phyloP scores from a whole-genome alignment of 441 rosid genomes.

The Adansonia grandidieri region DNA sequence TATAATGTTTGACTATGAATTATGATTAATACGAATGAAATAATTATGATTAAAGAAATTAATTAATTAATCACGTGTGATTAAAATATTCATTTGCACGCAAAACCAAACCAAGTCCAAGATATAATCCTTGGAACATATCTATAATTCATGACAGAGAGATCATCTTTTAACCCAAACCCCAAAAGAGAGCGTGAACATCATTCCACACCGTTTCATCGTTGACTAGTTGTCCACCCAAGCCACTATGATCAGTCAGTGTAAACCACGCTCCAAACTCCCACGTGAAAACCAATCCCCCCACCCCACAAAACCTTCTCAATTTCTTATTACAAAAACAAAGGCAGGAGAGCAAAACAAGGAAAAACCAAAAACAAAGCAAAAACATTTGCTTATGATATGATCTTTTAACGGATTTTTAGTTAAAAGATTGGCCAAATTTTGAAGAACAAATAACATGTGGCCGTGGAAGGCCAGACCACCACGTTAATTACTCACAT shows the following conservation, averaged over 20 bases:
- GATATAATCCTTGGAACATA: background rate
- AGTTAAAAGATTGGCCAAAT: slow-evolving; percentile 17
- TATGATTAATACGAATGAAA: too few relatives aligned
- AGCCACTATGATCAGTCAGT: background rate
- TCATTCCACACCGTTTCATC: background rate
- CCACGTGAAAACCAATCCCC: background rate
- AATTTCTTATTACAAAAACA: background rate
- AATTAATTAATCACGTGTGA: background rate
- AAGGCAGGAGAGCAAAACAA: background rate
- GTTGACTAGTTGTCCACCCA: background rate
- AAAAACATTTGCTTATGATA: background rate
- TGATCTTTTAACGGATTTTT: background rate
- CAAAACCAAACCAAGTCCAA: background rate
- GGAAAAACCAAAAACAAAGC: background rate
- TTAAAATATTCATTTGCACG: background rate
- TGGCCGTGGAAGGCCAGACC: slow-evolving; percentile 3
- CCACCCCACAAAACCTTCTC: background rate
- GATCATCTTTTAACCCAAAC: background rate
- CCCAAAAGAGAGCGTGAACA: background rate
- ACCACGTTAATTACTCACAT: slow-evolving; percentile 19
- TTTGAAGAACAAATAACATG: slow-evolving; percentile 25
- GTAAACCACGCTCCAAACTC: background rate
- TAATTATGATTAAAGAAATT: too few relatives aligned
- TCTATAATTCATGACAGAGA: background rate
- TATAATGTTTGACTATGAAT: too few relatives aligned